Percentiles rank a stretch among this genome's conserved stretches.
Evolutionary conservation across 768 basidiomycete species (phyloP).

Genomic region (Krasilnikovozyma curviuscula): DNA sequence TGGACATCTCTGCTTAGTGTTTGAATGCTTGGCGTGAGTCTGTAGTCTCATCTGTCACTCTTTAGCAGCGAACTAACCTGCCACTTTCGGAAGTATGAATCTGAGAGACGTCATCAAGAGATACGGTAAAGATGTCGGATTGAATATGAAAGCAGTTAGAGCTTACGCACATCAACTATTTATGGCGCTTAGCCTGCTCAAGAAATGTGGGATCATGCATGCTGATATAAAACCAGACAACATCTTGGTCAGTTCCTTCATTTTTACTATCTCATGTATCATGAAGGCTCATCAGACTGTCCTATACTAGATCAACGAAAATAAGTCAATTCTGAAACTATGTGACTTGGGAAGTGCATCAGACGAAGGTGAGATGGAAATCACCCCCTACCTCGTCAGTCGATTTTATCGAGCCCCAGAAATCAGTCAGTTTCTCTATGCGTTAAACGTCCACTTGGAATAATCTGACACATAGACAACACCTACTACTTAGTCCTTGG

Average conservation of each 20-base stretch:
- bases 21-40: slow-evolving; percentile 70
- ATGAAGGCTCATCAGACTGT: not conserved
- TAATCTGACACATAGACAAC: not conserved
- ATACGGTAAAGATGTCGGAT: slow-evolving; percentile 91
- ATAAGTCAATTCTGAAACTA: slow-evolving; percentile 77
- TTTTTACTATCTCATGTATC: not conserved
- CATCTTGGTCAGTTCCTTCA: slow-evolving; percentile 47
- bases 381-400: slow-evolving; percentile 93
- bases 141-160: slow-evolving; percentile 90
- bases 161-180: slow-evolving; percentile 97
- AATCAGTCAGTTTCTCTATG: slow-evolving; percentile 49
- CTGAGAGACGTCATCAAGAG: slow-evolving; percentile 92
- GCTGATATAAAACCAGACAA: slow-evolving; percentile 99
- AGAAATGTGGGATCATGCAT: slow-evolving; percentile 85
- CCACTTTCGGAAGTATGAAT: slow-evolving; percentile 55
- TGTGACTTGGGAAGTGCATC: slow-evolving; percentile 96
- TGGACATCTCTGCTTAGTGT: slow-evolving; percentile 88
- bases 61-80: not conserved
- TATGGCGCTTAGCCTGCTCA: slow-evolving; percentile 60
- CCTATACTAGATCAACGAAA: slow-evolving; percentile 72
- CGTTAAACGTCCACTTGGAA: not conserved
- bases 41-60: not conserved
- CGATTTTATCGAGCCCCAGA: slow-evolving; percentile 96
- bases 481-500: slow-evolving; percentile 51
- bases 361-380: slow-evolving; percentile 84